Base-by-base conservation (phyloP, 352 stramenopile genomes). In the Globisporangium spiculum region DNA sequence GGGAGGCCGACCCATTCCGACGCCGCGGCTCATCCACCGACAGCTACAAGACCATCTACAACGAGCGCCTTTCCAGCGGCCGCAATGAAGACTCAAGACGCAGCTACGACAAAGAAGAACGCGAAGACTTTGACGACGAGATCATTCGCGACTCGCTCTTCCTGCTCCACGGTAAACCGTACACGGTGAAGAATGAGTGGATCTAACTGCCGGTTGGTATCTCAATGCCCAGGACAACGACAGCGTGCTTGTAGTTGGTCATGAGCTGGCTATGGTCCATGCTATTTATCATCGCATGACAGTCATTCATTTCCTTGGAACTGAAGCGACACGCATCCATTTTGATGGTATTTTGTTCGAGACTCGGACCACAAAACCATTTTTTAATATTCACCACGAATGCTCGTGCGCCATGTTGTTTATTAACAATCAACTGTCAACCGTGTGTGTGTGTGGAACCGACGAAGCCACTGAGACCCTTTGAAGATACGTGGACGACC, bases 71-170 rank as follows among this genome's bases (percentile, higher is more conserved):
- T 53, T 60, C 34, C 6, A 38, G 26, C 16, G 20, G 20, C 26
- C 4, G 16, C 53, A 30, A 58, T 59, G 53, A 41, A 14, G 26
- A 32, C 6, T 8, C 34, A 52, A 61, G 16, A 61, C 22, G 22
- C 10, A 32, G n/a, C 44, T 46, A 26, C 10, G 34, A 50, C 27
- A 26, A 65, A 4, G 26, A 27, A 22, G 52, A 59, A 5, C 20
- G 22, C 20, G n/a, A 63, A 26, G 55, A 48, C n/a, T 14, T 46
- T 18, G n/a, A 63, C 7, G 54, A 63, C 6, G 55, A 56, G 36
- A n/a, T 18, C 10, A 55, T 53, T 44, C 36, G 46, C 32, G 63
- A 63, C 34, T 68, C 63, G n/a, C 57, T 65, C 38, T 48, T 69
- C 20, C 0, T 36, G 54, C 22, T 34, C 14, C n/a, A 34, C 26